These are phyloP conservation scores for Backusella tuberculispora DNA, from an alignment of 192 early-diverging fungal species.

Conservation along the genomic window DNA sequence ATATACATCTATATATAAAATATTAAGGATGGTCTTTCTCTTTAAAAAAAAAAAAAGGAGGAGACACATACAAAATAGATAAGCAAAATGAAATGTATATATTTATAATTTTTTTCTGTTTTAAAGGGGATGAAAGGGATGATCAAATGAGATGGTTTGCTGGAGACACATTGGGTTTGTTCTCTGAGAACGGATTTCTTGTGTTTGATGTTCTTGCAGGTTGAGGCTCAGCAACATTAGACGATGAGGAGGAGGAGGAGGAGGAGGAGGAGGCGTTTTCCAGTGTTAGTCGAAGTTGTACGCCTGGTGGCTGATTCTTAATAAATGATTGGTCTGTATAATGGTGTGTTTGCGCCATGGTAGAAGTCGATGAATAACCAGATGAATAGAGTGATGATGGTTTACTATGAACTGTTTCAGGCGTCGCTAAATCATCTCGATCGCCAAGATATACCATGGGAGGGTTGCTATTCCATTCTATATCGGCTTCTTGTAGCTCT, in stretches of 20 bases:
- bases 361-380: constrained; percentile 2
- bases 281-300: neutral
- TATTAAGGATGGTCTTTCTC: neutral
- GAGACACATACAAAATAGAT: constrained; percentile 5
- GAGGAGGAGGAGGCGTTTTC: constrained; percentile 9
- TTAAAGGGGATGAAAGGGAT: constrained; percentile 3
- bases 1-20: neutral
- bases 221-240: constrained; percentile 8
- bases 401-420: constrained; percentile 11
- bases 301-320: constrained; percentile 6
- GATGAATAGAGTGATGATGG: constrained; percentile 4
- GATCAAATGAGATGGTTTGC: neutral
- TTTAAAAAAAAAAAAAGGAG: constrained; percentile 1
- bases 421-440: neutral
- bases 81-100: constrained; percentile 8
- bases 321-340: constrained; percentile 1
- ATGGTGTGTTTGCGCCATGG: constrained; percentile 10
- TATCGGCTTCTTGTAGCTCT: constrained; percentile 12
- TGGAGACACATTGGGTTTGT: neutral
- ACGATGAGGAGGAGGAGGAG: neutral
- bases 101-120: constrained; percentile 13
- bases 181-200: constrained; percentile 13
- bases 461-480: constrained; percentile 6
- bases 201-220: constrained; percentile 7
- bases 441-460: neutral